Evolutionary conservation across 306 rosid species (phyloP).

Genomic region (Lablab purpureus): DNA sequence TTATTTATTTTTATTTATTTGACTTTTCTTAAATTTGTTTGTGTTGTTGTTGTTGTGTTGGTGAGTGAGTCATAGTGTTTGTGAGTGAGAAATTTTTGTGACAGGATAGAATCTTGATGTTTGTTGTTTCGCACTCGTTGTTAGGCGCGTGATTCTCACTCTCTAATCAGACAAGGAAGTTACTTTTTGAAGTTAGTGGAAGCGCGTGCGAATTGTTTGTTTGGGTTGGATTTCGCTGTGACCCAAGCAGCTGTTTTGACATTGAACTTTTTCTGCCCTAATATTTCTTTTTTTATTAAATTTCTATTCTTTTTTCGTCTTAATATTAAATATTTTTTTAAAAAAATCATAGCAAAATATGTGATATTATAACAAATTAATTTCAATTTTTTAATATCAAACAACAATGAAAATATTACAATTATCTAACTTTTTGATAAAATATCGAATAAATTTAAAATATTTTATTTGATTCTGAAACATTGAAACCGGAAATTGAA

Average conservation of each 20-base stretch:
- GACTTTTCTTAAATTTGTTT: not conserved
- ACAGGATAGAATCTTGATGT: constrained; percentile 40
- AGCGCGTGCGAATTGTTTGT: constrained; percentile 42
- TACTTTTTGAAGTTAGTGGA: not conserved
- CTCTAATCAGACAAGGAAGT: not conserved
- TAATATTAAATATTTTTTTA: no score
- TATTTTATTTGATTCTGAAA: no score
- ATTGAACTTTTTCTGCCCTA: constrained; percentile 40
- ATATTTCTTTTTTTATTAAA: no score
- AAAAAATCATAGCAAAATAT: no score
- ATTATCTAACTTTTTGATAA: no score
- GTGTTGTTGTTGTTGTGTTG: not conserved
- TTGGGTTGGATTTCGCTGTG: constrained; percentile 27
- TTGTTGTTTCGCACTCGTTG: not conserved
- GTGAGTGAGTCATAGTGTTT: no score
- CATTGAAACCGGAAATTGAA: no score
- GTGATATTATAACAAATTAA: no score
- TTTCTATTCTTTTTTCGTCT: no score
- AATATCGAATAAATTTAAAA: no score
- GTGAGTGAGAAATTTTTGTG: not conserved
- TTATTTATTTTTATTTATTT: not conserved
- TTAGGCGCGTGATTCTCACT: constrained; percentile 13
- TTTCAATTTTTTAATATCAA: no score
- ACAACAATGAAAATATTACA: no score
- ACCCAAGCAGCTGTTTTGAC: constrained; percentile 56